A percentile compares a stretch with the other conserved stretches of the same genome.
Conservation (phyloP, 1,284 basidiomycete species). For the Cryptococcus neoformans region DNA sequence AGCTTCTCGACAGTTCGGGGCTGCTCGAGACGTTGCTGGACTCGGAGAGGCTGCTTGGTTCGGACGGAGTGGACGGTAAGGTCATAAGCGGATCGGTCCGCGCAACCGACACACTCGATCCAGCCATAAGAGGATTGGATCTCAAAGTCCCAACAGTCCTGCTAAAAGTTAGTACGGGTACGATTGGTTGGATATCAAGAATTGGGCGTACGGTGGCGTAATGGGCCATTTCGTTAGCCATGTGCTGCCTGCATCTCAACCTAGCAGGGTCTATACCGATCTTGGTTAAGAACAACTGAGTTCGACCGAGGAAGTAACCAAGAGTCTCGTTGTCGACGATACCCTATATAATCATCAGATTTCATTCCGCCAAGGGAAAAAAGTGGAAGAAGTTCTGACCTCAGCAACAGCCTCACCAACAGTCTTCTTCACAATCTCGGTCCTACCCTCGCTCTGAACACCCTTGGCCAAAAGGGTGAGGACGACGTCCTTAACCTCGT, state of each 20-base stretch:
- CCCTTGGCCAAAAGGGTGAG: conserved; percentile 79
- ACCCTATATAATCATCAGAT: conserved; percentile 51
- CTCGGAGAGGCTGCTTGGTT: conserved; percentile 66
- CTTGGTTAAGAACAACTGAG: conserved; percentile 84
- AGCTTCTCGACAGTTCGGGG: conserved; percentile 72
- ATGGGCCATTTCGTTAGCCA: conserved; percentile 98
- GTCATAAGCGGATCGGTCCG: conserved; percentile 96
- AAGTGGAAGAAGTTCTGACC: conserved; percentile 19
- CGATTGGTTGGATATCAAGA: not conserved
- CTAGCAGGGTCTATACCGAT: conserved; percentile 87
- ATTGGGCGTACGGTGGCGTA: conserved; percentile 64
- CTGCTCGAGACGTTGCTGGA: conserved; percentile 79
- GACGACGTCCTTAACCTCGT: conserved; percentile 70
- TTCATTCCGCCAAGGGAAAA: not conserved
- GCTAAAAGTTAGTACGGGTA: not conserved
- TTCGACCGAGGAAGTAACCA: conserved; percentile 94
- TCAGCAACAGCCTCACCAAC: conserved; percentile 84
- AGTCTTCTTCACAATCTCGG: conserved; percentile 63
- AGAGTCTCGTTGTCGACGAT: conserved; percentile 96
- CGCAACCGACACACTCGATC: conserved; percentile 99
- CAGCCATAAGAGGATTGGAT: conserved; percentile 93
- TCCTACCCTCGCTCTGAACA: conserved; percentile 74
- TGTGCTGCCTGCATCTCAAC: conserved; percentile 93
- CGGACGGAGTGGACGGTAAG: conserved; percentile 59
- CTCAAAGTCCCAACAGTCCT: conserved; percentile 99